Conservation (phyloP, 2,329 filamentous ascomycete genomes). For the Aspergillus pseudoviridinutans region DNA sequence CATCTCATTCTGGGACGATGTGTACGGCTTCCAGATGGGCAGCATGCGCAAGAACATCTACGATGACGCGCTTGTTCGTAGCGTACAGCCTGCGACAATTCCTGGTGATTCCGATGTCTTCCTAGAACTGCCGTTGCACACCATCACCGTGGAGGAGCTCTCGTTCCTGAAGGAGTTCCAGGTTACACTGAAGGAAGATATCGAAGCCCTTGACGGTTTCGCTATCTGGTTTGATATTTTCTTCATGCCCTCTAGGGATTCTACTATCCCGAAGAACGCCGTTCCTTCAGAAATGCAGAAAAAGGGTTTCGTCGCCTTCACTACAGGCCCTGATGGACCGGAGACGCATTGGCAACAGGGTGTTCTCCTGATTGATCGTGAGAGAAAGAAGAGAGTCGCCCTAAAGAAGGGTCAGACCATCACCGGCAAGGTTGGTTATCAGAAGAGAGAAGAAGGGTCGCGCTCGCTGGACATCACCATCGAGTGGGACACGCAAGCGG, state of each 20-base stretch:
- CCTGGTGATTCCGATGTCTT: slow-evolving; percentile 59
- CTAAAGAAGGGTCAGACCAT: slow-evolving; percentile 57
- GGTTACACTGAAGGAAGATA: slow-evolving; percentile 56
- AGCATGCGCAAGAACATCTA: slow-evolving; percentile 81
- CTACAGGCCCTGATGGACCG: slow-evolving; percentile 72
- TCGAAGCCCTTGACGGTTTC: slow-evolving; percentile 76
- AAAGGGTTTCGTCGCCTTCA: slow-evolving; percentile 70
- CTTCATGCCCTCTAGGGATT: slow-evolving; percentile 64
- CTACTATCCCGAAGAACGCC: slow-evolving; percentile 52
- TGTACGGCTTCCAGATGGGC: slow-evolving; percentile 93
- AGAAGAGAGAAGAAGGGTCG: slow-evolving; percentile 65
- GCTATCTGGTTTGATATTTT: slow-evolving; percentile 93
- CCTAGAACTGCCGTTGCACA: slow-evolving; percentile 72
- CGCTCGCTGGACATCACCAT: slow-evolving; percentile 63
- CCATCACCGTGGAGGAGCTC: slow-evolving; percentile 66
- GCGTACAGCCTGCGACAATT: slow-evolving; percentile 58
- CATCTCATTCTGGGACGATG: slow-evolving; percentile 81
- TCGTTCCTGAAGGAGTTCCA: slow-evolving; percentile 68
- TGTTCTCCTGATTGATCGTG: slow-evolving; percentile 64
- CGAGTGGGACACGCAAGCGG: slow-evolving; percentile 54
- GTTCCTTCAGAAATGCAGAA: slow-evolving; percentile 58
- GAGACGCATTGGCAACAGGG: slow-evolving; percentile 91
- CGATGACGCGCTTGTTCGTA: slow-evolving; percentile 75
- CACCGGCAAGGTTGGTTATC: slow-evolving; percentile 65
- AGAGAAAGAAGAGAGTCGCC: slow-evolving; percentile 44